Conservation (phyloP, 768 basidiomycete genomes). For the Dictyophora rubrovolvata region DNA sequence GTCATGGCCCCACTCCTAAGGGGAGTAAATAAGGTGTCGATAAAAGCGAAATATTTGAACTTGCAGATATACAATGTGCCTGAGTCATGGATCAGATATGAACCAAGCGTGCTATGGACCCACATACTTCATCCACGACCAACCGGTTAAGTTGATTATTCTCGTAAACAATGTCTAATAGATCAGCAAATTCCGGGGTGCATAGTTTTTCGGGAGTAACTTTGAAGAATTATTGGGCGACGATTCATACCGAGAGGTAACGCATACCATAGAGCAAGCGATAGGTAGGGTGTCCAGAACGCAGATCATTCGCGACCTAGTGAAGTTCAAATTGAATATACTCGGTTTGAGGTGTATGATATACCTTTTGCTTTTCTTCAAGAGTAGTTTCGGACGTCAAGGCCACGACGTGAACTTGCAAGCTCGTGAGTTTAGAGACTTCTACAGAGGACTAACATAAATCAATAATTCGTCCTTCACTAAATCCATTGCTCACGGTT, state of each 20-base stretch:
- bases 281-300: constrained; percentile 44
- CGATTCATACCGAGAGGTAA: background rate
- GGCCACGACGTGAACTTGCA: constrained; percentile 47
- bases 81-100: constrained; percentile 16
- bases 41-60: constrained; percentile 9
- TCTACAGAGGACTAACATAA: constrained; percentile 30
- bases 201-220: constrained; percentile 73
- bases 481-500: constrained; percentile 44
- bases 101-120: background rate
- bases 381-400: constrained; percentile 56
- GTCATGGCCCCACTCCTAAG: constrained; percentile 80
- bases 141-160: constrained; percentile 56
- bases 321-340: background rate
- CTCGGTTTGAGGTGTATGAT: background rate
- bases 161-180: constrained; percentile 42
- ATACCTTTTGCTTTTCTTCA: constrained; percentile 46
- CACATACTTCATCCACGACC: constrained; percentile 67
- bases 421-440: constrained; percentile 45
- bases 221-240: constrained; percentile 17
- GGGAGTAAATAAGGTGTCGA: background rate
- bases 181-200: constrained; percentile 38
- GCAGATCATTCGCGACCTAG: constrained; percentile 55
- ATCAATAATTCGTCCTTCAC: background rate
- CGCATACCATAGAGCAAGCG: constrained; percentile 67
- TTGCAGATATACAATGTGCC: constrained; percentile 79